A percentile compares a stretch with the other conserved stretches of the same genome.
Evolutionary conservation across 106 monocot genomes (phyloP).

Genomic region (Dendrobium catenatum): DNA sequence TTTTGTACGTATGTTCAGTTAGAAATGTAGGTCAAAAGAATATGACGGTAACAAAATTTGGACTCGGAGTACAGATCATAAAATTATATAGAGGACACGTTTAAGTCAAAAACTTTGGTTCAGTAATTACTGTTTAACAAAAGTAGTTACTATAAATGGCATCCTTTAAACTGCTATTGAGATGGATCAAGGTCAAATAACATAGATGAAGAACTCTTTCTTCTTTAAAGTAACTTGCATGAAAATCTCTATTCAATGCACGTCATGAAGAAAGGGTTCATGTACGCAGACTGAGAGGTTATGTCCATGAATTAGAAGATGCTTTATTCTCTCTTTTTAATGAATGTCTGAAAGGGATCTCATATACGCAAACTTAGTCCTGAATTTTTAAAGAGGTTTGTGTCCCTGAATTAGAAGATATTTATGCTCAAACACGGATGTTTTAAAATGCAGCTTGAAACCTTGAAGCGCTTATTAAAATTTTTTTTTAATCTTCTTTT

Average conservation of each 20-base stretch:
- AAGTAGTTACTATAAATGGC: neutral
- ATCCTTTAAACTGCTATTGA: neutral
- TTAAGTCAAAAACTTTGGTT: neutral
- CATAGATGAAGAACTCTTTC: neutral
- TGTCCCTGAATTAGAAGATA: too few species aligned
- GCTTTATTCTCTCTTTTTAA: neutral
- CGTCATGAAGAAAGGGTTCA: neutral
- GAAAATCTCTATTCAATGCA: neutral
- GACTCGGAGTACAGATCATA: neutral
- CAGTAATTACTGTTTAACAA: neutral
- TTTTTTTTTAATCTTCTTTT: neutral
- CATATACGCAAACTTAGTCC: too few species aligned
- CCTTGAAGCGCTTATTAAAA: neutral
- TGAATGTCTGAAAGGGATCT: too few species aligned
- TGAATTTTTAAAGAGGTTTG: too few species aligned
- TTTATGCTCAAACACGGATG: neutral
- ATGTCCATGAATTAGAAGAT: neutral
- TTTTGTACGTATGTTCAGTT: neutral
- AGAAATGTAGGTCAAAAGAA: neutral
- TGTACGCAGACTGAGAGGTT: neutral
- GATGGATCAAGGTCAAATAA: neutral
- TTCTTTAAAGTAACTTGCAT: neutral
- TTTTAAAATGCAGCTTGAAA: neutral
- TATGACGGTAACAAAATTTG: neutral
- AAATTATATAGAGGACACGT: neutral